Base-by-base conservation (phyloP, 305 asterid genomes). In the Fraxinus baroniana region DNA sequence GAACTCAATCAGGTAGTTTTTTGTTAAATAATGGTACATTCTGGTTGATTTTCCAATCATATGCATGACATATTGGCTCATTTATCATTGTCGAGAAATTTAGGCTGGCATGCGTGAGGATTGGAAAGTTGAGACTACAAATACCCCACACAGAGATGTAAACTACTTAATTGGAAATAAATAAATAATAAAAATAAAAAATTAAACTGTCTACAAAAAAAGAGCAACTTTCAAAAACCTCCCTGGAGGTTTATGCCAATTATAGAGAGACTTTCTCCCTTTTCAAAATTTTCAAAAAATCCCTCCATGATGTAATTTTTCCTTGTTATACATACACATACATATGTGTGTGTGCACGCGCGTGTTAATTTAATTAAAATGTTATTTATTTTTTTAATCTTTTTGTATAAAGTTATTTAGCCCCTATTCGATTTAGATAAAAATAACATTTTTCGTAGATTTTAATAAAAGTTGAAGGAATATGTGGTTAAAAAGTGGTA, bases 1-100 rank as follows among this genome's bases (percentile, higher is more conserved):
- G 95, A 90, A 84, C 87, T 81, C 72, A 87, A 86, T 90, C 92
- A 86, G 94, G 99, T 96, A 86, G 72, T 37, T 78, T 10, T 32
- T 81, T 9, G 32, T 78, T 17, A 64, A 70, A 70, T 78, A 77
- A 82, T 22, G 30, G 10, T 60, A 60, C 32, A 80, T 6, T 74
- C 30, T 82, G 81, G 78, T 83, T 75, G 76, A 74, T 77, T 49
- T 4, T 81, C 62, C 41, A 26, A 64, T 24, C 73, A 64, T 24
- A 8, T 9, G 35, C 35, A 55, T 55, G 64, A 18, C 26, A 55
- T 22, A 7, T 7, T 22, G 9, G 30, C 71, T 52, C 44, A 4
- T 6, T 79, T 68, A 30, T 75, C 49, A 70, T 71, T 70, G 62
- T 44, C 64, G 75, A 77, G 83, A 79, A 76, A 73, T 33, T 55